These are phyloP conservation scores for Arctium lappa DNA, from an alignment of 129 eudicot species.

Conservation along the genomic window DNA sequence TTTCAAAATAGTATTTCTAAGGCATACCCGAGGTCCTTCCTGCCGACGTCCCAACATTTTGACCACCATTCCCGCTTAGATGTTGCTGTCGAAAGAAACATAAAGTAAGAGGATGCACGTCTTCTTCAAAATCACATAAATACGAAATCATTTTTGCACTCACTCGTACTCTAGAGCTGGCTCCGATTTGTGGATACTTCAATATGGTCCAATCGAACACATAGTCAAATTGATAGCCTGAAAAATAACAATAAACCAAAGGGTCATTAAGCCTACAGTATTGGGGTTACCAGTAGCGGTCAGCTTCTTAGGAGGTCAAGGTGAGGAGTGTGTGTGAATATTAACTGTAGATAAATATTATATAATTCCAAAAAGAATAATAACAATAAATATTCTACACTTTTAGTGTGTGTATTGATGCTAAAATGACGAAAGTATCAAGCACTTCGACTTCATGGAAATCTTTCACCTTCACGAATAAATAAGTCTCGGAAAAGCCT, in stretches of 20 bases:
- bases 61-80: constrained; percentile 51
- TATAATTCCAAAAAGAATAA: not conserved
- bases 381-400: not conserved
- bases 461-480: constrained; percentile 81
- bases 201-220: constrained; percentile 96
- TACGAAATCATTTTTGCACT: constrained; percentile 22
- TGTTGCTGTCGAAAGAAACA: constrained; percentile 38
- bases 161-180: constrained; percentile 79
- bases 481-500: constrained; percentile 94
- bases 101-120: not conserved
- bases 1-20: constrained; percentile 5
- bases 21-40: constrained; percentile 79
- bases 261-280: not conserved
- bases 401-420: not conserved
- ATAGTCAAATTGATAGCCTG: constrained; percentile 98
- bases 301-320: not conserved
- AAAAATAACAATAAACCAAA: not conserved
- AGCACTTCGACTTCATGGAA: not conserved
- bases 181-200: constrained; percentile 94
- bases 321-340: not conserved
- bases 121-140: not conserved
- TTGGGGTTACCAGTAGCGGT: not conserved
- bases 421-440: not conserved
- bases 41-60: constrained; percentile 70
- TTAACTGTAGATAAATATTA: not conserved